These are phyloP conservation scores for Chaetomium sp. DNA, from an alignment of 2,329 filamentous ascomycete genomes.

Conservation along the genomic window DNA sequence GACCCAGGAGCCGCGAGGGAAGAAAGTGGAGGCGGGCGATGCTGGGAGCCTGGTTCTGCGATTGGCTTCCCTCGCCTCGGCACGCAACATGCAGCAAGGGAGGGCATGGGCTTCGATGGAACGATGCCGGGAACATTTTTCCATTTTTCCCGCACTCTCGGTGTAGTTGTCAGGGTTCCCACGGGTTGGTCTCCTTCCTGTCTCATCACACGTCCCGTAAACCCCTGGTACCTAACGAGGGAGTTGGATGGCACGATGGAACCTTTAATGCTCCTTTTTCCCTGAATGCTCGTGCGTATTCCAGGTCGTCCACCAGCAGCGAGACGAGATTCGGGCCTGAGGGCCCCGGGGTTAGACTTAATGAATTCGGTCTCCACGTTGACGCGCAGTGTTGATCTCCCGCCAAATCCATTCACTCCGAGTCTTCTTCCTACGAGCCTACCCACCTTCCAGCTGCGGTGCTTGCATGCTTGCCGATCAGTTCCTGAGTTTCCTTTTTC, in stretches of 20 bases:
- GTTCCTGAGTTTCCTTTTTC: slow-evolving; percentile 13
- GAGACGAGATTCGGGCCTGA: not conserved
- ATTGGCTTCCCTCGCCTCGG: slow-evolving; percentile 22
- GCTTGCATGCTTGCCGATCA: slow-evolving; percentile 28
- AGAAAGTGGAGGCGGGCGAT: not conserved
- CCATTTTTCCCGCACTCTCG: slow-evolving; percentile 9
- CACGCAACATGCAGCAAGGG: slow-evolving; percentile 13
- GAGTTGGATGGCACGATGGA: slow-evolving; percentile 5
- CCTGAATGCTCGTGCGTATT: not conserved
- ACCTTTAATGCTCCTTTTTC: not conserved
- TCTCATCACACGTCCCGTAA: slow-evolving; percentile 16
- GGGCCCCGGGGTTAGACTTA: slow-evolving; percentile 2
- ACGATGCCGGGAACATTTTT: slow-evolving; percentile 14
- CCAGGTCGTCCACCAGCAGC: not conserved
- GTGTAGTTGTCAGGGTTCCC: slow-evolving; percentile 2
- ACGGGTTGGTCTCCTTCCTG: not conserved
- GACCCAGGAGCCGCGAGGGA: not conserved
- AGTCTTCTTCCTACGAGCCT: not conserved
- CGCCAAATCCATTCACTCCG: slow-evolving; percentile 17
- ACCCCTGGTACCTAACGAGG: no score
- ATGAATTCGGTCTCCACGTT: slow-evolving; percentile 12
- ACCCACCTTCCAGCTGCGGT: slow-evolving; percentile 23
- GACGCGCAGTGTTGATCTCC: slow-evolving; percentile 28
- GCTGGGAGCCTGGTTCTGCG: slow-evolving; percentile 2
- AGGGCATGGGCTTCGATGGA: slow-evolving; percentile 4